These are phyloP conservation scores for Neopestalotiopsis sp. DNA, from an alignment of 2,329 filamentous ascomycete genomes.

Conservation along the genomic window DNA sequence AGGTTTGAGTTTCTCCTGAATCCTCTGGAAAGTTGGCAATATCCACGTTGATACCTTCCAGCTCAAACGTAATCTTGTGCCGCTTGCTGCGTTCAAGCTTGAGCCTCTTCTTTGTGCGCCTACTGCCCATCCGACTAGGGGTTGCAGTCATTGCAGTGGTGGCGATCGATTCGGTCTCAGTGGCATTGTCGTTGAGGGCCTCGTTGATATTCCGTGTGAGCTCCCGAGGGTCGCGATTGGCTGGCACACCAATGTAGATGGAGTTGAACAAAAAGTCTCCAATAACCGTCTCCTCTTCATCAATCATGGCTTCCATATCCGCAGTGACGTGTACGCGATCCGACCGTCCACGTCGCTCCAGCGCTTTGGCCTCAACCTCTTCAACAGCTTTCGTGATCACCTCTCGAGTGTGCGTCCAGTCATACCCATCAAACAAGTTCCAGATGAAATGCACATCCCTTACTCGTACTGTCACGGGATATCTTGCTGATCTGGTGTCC, in stretches of 20 bases:
- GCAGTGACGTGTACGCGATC: constrained; percentile 59
- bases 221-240: constrained; percentile 83
- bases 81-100: constrained; percentile 83
- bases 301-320: constrained; percentile 64
- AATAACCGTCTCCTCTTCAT: constrained; percentile 84
- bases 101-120: constrained; percentile 62
- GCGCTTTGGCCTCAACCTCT: constrained; percentile 81
- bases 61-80: constrained; percentile 95
- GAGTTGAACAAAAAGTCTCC: constrained; percentile 98
- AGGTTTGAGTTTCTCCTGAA: constrained; percentile 83
- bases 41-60: constrained; percentile 83
- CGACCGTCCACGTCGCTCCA: constrained; percentile 69
- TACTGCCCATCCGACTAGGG: constrained; percentile 49
- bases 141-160: constrained; percentile 72
- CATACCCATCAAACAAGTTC: constrained; percentile 97
- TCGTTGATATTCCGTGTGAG: constrained; percentile 85
- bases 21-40: constrained; percentile 78
- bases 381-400: constrained; percentile 87
- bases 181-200: constrained; percentile 82
- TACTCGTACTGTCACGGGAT: constrained; percentile 78
- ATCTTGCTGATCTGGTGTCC: constrained; percentile 63
- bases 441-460: constrained; percentile 93
- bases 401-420: constrained; percentile 88
- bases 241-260: constrained; percentile 92
- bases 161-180: constrained; percentile 88